Evolutionary conservation across 2,329 filamentous ascomycete species (phyloP).

Genomic region (Xylaria hypoxylon): DNA sequence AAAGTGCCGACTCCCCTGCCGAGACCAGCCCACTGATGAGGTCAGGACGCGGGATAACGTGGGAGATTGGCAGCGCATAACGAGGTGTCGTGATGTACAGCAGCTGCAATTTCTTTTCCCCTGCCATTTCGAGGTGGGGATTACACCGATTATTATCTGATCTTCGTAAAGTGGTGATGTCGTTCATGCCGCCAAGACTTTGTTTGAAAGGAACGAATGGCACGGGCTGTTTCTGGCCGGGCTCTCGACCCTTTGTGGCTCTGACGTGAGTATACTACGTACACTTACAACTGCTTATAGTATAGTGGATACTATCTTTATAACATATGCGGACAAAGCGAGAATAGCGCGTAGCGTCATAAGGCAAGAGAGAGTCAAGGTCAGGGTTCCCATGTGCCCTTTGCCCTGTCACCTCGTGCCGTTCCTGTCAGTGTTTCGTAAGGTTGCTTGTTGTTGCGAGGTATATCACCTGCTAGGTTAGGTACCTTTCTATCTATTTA

Average conservation of each 20-base stretch:
- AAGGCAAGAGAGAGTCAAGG: constrained; percentile 14
- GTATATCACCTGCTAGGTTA: too few species aligned
- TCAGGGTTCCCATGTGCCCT: constrained; percentile 22
- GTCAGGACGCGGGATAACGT: not conserved
- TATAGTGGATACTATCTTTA: constrained; percentile 25
- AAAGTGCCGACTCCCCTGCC: constrained; percentile 22
- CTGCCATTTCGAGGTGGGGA: too few species aligned
- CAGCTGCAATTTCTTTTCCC: too few species aligned
- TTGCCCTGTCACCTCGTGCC: constrained; percentile 19
- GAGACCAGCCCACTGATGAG: constrained; percentile 2
- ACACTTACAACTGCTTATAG: constrained; percentile 7
- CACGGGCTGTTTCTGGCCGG: not conserved
- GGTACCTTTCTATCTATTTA: not conserved
- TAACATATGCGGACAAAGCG: constrained; percentile 15
- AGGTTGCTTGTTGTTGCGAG: not conserved
- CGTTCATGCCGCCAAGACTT: too few species aligned
- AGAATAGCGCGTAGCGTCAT: constrained; percentile 19
- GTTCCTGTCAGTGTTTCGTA: constrained; percentile 5
- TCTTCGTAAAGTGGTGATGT: too few species aligned
- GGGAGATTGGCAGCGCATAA: not conserved
- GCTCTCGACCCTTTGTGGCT: not conserved
- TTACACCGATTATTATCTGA: too few species aligned
- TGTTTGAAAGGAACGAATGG: too few species aligned
- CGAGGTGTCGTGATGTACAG: too few species aligned
- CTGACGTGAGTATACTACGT: not conserved